These are phyloP conservation scores for Talinum fruticosum DNA, from an alignment of 148 eudicot species.

Conservation along the genomic window DNA sequence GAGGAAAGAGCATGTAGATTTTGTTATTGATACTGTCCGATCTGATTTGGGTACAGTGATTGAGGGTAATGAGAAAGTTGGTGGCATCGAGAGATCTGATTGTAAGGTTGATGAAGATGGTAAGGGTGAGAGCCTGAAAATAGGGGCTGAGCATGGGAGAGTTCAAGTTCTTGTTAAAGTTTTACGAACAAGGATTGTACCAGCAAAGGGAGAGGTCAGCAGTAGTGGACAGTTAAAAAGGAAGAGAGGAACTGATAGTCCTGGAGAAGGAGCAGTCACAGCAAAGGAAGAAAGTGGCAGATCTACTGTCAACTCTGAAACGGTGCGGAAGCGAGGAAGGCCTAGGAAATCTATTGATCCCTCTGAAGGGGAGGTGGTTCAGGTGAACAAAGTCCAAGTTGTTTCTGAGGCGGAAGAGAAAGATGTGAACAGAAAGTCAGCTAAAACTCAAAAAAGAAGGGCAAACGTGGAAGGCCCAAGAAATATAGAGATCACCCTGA, in stretches of 20 bases:
- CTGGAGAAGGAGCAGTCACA: slow-evolving; percentile 8
- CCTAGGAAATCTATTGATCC: slow-evolving; percentile 21
- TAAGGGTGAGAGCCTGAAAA: slow-evolving; percentile 9
- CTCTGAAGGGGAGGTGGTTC: slow-evolving; percentile 5
- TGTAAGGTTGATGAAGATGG: slow-evolving; percentile 15
- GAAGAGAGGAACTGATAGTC: slow-evolving; percentile 24
- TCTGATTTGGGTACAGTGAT: slow-evolving; percentile 2
- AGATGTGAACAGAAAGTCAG: slow-evolving; percentile 14
- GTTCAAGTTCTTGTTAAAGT: slow-evolving; percentile 25
- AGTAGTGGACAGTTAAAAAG: slow-evolving; percentile 23
- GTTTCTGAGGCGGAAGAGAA: slow-evolving; percentile 13
- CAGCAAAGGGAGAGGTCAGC: slow-evolving; percentile 22
- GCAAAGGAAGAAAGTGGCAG: slow-evolving; percentile 7
- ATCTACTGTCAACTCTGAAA: slow-evolving; percentile 1
- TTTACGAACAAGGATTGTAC: slow-evolving; percentile 44
- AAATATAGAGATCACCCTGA: not conserved
- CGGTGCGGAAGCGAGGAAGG: slow-evolving; percentile 23
- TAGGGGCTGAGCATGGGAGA: slow-evolving; percentile 17
- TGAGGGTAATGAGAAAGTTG: slow-evolving; percentile 11
- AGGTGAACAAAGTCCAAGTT: slow-evolving; percentile 7
- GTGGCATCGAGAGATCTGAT: slow-evolving; percentile 15
- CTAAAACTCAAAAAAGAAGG: slow-evolving; percentile 12
- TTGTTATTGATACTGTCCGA: slow-evolving; percentile 15
- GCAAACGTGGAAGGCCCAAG: slow-evolving; percentile 27
- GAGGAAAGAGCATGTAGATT: slow-evolving; percentile 3